Percentiles rank a stretch among this genome's conserved stretches.
Conservation (phyloP, 1,284 basidiomycete genomes). For the Flammula alnicola region DNA sequence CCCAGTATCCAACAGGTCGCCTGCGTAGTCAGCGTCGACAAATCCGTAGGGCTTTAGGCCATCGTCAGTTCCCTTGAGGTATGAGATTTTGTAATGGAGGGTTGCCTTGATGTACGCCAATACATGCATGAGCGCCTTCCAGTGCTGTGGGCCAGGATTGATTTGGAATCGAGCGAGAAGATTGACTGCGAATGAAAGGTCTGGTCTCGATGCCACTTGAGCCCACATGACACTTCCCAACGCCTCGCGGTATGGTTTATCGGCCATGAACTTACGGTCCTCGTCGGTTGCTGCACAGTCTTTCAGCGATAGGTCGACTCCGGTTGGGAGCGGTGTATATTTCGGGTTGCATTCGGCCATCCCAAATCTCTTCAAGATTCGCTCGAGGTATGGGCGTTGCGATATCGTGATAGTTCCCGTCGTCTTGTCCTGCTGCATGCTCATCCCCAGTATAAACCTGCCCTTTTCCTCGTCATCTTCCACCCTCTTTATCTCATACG, state of each 20-base stretch:
- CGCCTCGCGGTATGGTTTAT: constrained; percentile 25
- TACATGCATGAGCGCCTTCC: constrained; percentile 28
- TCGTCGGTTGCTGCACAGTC: constrained; percentile 4
- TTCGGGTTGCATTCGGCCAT: constrained; percentile 2
- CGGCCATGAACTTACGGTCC: constrained; percentile 10
- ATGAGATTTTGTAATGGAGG: constrained; percentile 18
- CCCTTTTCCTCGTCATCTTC: constrained; percentile 4
- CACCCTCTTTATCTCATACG: constrained; percentile 4
- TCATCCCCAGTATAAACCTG: constrained; percentile 14
- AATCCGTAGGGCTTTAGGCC: not conserved
- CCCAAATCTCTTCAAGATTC: constrained; percentile 15
- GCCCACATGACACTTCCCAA: constrained; percentile 32
- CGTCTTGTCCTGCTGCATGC: constrained; percentile 11
- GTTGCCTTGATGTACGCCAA: constrained; percentile 34
- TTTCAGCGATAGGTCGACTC: no score
- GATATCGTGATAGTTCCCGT: constrained; percentile 8
- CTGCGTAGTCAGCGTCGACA: constrained; percentile 40
- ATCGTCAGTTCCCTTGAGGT: no score
- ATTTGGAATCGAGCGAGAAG: constrained; percentile 23
- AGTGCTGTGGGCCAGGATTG: constrained; percentile 30
- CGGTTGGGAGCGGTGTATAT: no score
- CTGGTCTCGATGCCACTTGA: constrained; percentile 26
- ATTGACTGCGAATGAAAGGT: constrained; percentile 29
- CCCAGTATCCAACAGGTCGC: constrained; percentile 27
- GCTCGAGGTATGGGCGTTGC: constrained; percentile 18